Base-by-base conservation (phyloP, 371 early-diverging fungal genomes). In the Mortierella sp. region DNA sequence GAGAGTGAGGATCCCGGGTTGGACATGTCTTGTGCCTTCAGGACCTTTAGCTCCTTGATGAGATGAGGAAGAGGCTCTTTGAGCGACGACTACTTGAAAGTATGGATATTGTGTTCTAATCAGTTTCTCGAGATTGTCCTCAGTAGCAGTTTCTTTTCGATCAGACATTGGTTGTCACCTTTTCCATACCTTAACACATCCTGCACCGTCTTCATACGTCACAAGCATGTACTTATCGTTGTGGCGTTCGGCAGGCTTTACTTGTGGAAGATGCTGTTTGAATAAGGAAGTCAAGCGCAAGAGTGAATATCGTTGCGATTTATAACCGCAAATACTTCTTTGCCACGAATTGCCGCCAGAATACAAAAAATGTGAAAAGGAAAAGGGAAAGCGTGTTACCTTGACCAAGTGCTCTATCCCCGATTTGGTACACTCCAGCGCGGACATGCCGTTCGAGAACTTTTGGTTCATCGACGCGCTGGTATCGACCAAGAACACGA, bases 381-480 rank as follows among this genome's bases (percentile, higher is more conserved):
- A 31, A 44, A 44, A 24, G 24, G 4, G 57, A 34, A 38, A 28
- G 54, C 31, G 6, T 71, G 45, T 65, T 82, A 92, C 93, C 90
- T 91, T 89, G 84, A 94, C 82, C 38, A 95, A 91, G 76, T 93
- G 92, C 88, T 95, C 95, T 42, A 95, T 89, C 13, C 92, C 94
- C 42, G 91, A 88, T 83, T 95, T 95, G 70, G 94, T 94, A 71
- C 92, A 90, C 73, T 93, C 94, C 71, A 95, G 78, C 57, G 89
- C 90, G 10, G 94, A 89, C 81, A 90, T 84, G 55, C 90, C 88
- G 54, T 88, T 83, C 72, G 88, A 84, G 83, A 92, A 91, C 88
- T 87, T 88, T 79, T 89, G 91, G 87, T 92, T 94, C 95, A 95
- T 95, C n/a, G 95, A 94, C 80, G 90, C 94, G 80, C 93, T 93